Evolutionary conservation across 106 monocot genomes (phyloP).

Genomic region (Vanilla planifolia): DNA sequence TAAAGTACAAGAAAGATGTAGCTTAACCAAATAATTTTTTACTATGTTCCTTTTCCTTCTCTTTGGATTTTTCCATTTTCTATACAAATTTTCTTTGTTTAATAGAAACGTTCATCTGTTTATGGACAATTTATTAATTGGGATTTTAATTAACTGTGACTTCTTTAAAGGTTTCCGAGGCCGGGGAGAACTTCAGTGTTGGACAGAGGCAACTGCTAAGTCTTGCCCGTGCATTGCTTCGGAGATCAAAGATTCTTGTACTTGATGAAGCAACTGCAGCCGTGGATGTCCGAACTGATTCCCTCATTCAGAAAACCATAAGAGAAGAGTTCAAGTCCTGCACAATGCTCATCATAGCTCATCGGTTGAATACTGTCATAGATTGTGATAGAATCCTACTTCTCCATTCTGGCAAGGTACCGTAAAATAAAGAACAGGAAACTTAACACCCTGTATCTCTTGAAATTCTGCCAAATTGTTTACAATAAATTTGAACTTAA

Average conservation of each 20-base stretch:
- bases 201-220: constrained; percentile 94
- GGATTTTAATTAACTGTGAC: too few relatives aligned
- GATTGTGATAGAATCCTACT: constrained; percentile 91
- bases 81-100: too few relatives aligned
- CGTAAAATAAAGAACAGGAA: not conserved
- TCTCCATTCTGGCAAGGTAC: constrained; percentile 86
- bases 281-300: constrained; percentile 98
- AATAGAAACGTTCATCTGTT: too few relatives aligned
- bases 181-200: constrained; percentile 96
- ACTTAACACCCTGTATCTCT: constrained; percentile 1
- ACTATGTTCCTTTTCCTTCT: too few relatives aligned
- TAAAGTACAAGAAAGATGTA: too few relatives aligned
- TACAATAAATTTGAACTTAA: not conserved
- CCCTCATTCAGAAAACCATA: constrained; percentile 96
- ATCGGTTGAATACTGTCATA: constrained; percentile 91
- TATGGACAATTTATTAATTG: too few relatives aligned
- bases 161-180: constrained; percentile 63
- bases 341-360: constrained; percentile 98
- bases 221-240: constrained; percentile 81
- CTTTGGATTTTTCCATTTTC: too few relatives aligned
- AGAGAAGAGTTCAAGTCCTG: constrained; percentile 95
- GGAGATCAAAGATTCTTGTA: constrained; percentile 96
- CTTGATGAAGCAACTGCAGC: constrained; percentile 99
- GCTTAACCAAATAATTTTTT: too few relatives aligned
- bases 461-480: too few relatives aligned